Percentiles rank a stretch among this genome's conserved stretches.
These are phyloP conservation scores for Astrocystis sublimbata DNA, from an alignment of 495 filamentous ascomycete species.

Conservation along the genomic window DNA sequence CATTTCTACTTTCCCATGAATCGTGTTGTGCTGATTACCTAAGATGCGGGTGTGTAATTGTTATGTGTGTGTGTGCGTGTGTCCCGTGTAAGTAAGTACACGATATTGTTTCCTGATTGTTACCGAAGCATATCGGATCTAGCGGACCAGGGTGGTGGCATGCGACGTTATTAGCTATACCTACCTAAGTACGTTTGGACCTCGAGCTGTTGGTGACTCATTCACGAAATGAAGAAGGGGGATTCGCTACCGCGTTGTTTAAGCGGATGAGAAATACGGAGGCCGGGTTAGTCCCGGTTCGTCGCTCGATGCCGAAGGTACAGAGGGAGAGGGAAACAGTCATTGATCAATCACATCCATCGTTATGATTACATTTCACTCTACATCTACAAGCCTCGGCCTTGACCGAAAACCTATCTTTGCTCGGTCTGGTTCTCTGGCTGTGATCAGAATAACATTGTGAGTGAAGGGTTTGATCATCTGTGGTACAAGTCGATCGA, in stretches of 20 bases:
- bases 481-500: constrained; percentile 10
- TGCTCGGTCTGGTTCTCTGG: constrained; percentile 4
- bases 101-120: neutral
- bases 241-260: neutral
- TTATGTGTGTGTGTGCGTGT: no score
- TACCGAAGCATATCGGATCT: constrained; percentile 2
- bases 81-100: no score
- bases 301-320: no score
- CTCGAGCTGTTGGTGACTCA: constrained; percentile 2
- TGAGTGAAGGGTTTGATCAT: neutral
- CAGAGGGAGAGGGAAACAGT: neutral
- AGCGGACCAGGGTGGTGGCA: neutral
- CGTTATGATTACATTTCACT: constrained; percentile 1
- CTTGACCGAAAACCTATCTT: neutral
- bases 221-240: constrained; percentile 7
- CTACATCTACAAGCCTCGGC: neutral
- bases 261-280: neutral
- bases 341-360: no score
- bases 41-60: neutral
- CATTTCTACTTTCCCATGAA: neutral
- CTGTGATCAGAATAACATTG: neutral
- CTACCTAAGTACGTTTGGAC: no score
- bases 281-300: neutral
- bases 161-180: neutral
- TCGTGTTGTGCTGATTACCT: neutral